A percentile compares a stretch with the other conserved stretches of the same genome.
Conservation (phyloP, 768 basidiomycete genomes). For the Hirschioporus abietinus region DNA sequence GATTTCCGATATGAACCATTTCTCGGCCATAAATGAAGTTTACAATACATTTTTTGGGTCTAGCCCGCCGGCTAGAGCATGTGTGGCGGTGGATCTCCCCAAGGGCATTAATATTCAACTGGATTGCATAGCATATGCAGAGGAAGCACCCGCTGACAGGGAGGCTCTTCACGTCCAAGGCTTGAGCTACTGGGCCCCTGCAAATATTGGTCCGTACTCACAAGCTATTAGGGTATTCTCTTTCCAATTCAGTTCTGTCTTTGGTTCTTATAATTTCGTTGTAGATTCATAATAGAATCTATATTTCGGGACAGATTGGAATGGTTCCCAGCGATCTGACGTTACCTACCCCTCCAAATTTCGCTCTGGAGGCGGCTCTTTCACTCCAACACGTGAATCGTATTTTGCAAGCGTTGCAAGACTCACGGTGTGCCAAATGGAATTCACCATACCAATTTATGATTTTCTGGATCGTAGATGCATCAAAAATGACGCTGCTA, state of each 20-base stretch:
- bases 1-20: constrained; percentile 77
- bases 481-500: neutral
- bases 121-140: constrained; percentile 75
- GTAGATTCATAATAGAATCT: constrained; percentile 72
- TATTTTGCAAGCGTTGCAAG: constrained; percentile 55
- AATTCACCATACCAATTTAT: constrained; percentile 54
- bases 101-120: constrained; percentile 51
- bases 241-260: constrained; percentile 1
- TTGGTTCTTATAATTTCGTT: neutral
- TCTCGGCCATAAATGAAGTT: constrained; percentile 67
- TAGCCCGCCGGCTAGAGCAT: constrained; percentile 93
- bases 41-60: constrained; percentile 83
- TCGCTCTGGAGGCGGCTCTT: constrained; percentile 65
- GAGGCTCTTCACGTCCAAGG: constrained; percentile 91
- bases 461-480: constrained; percentile 67
- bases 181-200: constrained; percentile 97
- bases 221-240: constrained; percentile 74
- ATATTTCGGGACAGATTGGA: constrained; percentile 94
- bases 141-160: constrained; percentile 35
- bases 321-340: constrained; percentile 70
- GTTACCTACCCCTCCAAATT: constrained; percentile 54
- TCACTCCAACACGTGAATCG: constrained; percentile 76
- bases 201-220: constrained; percentile 98
- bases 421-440: constrained; percentile 53
- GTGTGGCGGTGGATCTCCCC: constrained; percentile 76